Conservation (phyloP, 208 protist genomes). For the Strigomonas galati region DNA sequence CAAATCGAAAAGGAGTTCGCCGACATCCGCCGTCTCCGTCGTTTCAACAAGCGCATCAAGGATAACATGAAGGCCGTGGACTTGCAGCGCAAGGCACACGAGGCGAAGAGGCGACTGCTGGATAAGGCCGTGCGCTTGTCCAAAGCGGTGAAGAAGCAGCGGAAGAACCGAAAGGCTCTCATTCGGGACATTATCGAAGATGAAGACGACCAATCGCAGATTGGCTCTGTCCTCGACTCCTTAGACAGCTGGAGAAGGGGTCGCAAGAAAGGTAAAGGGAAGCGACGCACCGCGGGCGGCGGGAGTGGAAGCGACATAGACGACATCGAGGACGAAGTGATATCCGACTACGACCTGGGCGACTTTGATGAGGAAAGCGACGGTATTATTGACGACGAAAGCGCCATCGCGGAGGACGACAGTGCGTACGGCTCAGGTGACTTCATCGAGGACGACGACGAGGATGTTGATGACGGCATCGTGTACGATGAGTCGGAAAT, state of each 20-base stretch:
- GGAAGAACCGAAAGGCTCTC: neutral
- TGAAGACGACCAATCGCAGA: neutral
- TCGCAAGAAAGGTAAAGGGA: slow-evolving; percentile 8
- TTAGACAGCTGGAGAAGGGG: neutral
- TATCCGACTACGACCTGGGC: slow-evolving; percentile 10
- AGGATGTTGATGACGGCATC: slow-evolving; percentile 39
- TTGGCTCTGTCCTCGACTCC: slow-evolving; percentile 7
- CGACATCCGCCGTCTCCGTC: slow-evolving; percentile 54
- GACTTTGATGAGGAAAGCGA: slow-evolving; percentile 3
- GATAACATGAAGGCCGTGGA: slow-evolving; percentile 47
- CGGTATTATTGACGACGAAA: slow-evolving; percentile 15
- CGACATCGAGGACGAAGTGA: slow-evolving; percentile 14
- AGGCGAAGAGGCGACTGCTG: slow-evolving; percentile 33
- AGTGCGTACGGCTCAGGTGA: slow-evolving; percentile 22
- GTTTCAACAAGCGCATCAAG: slow-evolving; percentile 50
- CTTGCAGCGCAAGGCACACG: slow-evolving; percentile 35
- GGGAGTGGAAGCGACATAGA: neutral
- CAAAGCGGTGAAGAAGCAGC: slow-evolving; percentile 22
- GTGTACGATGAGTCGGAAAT: slow-evolving; percentile 30
- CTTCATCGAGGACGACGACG: slow-evolving; percentile 33
- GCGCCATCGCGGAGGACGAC: slow-evolving; percentile 13
- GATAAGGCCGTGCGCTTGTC: slow-evolving; percentile 46
- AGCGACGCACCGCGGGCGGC: neutral
- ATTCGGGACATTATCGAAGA: slow-evolving; percentile 4
- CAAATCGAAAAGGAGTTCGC: slow-evolving; percentile 33